Conservation (phyloP, 306 rosid species). For the Cucumis cinereus region DNA sequence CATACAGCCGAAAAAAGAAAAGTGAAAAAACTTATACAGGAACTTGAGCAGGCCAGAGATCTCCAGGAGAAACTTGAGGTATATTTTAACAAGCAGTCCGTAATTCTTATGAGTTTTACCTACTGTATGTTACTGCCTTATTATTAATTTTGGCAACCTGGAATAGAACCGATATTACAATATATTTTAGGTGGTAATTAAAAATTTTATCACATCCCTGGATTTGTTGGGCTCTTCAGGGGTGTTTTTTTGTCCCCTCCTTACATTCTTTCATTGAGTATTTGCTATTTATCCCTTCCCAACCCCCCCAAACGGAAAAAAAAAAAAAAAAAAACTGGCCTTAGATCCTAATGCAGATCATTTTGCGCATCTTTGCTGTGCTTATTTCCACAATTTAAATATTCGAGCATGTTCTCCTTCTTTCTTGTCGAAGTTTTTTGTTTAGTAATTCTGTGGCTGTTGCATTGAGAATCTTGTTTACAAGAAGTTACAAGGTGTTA, state of each 20-base stretch:
- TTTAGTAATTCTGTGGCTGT: neutral
- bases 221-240: no score
- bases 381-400: neutral
- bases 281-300: no score
- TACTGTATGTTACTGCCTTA: neutral
- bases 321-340: neutral
- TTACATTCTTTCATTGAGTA: no score
- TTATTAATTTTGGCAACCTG: constrained; percentile 1
- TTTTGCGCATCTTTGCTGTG: neutral
- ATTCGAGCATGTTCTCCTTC: neutral
- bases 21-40: constrained; percentile 37
- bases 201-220: neutral
- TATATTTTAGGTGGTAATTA: neutral
- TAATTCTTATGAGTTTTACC: neutral
- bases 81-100: constrained; percentile 16
- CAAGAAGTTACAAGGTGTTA: neutral
- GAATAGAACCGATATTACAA: neutral
- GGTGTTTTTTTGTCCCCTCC: no score
- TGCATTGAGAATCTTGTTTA: neutral
- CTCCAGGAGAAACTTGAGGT: constrained; percentile 67
- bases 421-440: neutral
- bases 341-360: neutral
- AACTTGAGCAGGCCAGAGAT: constrained; percentile 47
- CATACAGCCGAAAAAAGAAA: constrained; percentile 42
- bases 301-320: no score